phyloP scores from a whole-genome alignment of 129 eudicot species.

The Logfia minima region DNA sequence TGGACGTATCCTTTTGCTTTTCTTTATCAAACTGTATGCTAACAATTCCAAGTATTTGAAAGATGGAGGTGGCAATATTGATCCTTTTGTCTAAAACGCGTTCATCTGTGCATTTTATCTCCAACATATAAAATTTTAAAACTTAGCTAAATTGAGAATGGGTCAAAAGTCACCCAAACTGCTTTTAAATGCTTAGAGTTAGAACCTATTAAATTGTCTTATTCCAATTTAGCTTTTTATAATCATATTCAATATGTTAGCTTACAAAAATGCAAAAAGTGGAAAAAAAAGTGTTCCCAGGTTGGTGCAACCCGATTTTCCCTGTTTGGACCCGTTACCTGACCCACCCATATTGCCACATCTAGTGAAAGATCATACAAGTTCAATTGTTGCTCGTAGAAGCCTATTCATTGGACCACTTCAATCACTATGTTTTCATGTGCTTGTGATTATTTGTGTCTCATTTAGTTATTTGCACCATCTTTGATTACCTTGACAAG shows the following conservation, averaged over 20 bases:
- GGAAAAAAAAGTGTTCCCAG: neutral
- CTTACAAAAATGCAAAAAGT: neutral
- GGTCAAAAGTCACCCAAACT: neutral
- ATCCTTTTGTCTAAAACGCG: neutral
- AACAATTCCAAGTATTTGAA: neutral
- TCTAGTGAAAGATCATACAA: neutral
- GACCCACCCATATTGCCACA: neutral
- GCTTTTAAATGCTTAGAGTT: neutral
- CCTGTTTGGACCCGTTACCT: neutral
- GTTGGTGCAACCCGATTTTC: neutral
- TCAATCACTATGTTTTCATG: neutral
- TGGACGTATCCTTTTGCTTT: slow-evolving; percentile 78
- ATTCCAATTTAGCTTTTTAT: neutral
- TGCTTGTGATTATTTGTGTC: neutral
- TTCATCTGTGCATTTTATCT: neutral
- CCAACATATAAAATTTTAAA: neutral
- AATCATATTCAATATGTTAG: neutral
- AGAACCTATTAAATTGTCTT: neutral
- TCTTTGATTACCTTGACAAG: slow-evolving; percentile 50
- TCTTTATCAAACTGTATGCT: neutral
- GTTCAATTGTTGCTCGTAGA: neutral
- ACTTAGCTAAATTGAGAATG: neutral
- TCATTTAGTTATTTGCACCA: neutral
- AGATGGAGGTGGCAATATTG: neutral
- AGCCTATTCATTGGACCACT: neutral